Conservation (phyloP, 768 basidiomycete genomes). For the Mycena vulgaris region DNA sequence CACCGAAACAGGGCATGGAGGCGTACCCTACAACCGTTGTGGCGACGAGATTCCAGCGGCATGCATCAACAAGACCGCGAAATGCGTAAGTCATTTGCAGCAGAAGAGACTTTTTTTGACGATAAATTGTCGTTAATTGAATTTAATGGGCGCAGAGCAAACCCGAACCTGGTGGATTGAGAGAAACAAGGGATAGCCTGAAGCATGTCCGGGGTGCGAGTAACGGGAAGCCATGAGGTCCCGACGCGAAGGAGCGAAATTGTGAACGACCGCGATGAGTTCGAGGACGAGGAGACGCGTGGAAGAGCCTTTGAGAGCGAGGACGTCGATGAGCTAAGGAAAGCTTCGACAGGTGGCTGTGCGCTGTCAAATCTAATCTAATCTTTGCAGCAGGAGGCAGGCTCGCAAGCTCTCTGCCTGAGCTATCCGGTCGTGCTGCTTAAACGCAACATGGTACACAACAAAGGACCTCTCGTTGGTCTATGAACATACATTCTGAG, state of each 20-base stretch:
- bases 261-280: conserved; percentile 11
- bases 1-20: not conserved
- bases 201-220: conserved; percentile 58
- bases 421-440: no score
- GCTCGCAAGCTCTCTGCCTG: no score
- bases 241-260: not conserved
- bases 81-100: conserved; percentile 74
- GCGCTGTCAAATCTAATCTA: no score
- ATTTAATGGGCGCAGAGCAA: no score
- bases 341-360: no score
- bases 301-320: no score
- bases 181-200: conserved; percentile 77
- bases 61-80: conserved; percentile 78
- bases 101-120: conserved; percentile 70
- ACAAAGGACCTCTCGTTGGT: conserved; percentile 19
- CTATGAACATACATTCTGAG: conserved; percentile 38
- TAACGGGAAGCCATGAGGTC: conserved; percentile 34
- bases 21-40: conserved; percentile 71
- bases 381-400: no score
- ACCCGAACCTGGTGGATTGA: conserved; percentile 70
- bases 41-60: conserved; percentile 78
- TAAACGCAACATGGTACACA: conserved; percentile 25
- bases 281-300: no score
- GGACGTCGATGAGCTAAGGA: no score
- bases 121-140: no score